A percentile compares a stretch with the other conserved stretches of the same genome.
These are phyloP conservation scores for Chiua virens DNA, from an alignment of 768 basidiomycete genomes.

Conservation along the genomic window DNA sequence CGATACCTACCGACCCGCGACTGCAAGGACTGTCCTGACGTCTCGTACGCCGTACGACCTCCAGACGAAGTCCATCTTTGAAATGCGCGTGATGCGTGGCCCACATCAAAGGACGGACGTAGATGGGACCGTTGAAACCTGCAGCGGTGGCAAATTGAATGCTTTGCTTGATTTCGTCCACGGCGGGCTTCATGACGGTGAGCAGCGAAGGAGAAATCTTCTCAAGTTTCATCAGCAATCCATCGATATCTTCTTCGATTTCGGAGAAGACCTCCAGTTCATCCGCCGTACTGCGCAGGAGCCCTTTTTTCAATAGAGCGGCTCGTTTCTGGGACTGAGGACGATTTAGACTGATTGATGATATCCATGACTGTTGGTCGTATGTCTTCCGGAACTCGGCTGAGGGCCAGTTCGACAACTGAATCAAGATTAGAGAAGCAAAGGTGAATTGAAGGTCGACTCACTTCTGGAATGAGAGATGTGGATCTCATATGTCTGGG, in stretches of 20 bases:
- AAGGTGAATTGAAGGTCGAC: constrained; percentile 21
- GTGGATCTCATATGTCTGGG: constrained; percentile 69
- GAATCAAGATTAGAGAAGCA: constrained; percentile 3
- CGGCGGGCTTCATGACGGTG: constrained; percentile 45
- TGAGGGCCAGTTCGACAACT: constrained; percentile 71
- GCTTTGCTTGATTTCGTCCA: constrained; percentile 64
- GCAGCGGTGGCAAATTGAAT: constrained; percentile 58
- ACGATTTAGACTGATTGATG: constrained; percentile 63
- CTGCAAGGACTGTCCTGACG: constrained; percentile 70
- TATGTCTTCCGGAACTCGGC: constrained; percentile 57
- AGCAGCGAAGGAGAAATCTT: constrained; percentile 56
- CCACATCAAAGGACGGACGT: constrained; percentile 75
- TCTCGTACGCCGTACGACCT: constrained; percentile 68
- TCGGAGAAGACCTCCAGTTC: constrained; percentile 73
- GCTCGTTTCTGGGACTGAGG: constrained; percentile 68
- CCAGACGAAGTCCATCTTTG: constrained; percentile 73
- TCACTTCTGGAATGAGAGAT: constrained; percentile 76
- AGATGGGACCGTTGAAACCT: constrained; percentile 62
- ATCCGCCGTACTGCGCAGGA: constrained; percentile 65
- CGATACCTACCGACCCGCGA: constrained; percentile 68
- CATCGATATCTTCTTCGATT: constrained; percentile 63
- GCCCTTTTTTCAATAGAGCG: constrained; percentile 64
- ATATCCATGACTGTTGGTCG: constrained; percentile 62
- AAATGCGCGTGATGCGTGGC: constrained; percentile 63
- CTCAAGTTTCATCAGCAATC: constrained; percentile 54